These are phyloP conservation scores for Davidsoniella australis DNA, from an alignment of 2,329 filamentous ascomycete genomes.

Conservation along the genomic window DNA sequence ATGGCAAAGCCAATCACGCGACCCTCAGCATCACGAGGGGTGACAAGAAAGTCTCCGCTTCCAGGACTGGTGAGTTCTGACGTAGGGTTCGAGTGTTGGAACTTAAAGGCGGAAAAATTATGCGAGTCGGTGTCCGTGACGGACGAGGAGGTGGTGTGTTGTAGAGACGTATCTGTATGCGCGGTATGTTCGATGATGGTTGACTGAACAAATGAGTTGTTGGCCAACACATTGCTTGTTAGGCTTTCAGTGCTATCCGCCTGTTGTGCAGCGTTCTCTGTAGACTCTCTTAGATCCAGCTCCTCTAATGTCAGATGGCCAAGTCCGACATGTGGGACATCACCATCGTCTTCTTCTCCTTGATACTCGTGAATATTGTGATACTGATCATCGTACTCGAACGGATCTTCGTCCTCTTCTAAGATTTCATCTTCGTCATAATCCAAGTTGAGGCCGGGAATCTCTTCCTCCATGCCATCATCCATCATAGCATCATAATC, in stretches of 20 bases:
- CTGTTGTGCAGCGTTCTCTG: not conserved
- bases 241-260: not conserved
- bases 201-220: too few species aligned
- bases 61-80: conserved; percentile 35
- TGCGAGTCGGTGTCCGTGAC: conserved; percentile 18
- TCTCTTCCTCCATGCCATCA: conserved; percentile 50
- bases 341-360: conserved; percentile 26
- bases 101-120: conserved; percentile 43
- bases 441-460: conserved; percentile 39
- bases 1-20: conserved; percentile 40
- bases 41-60: conserved; percentile 28
- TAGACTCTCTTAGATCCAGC: conserved; percentile 2
- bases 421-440: conserved; percentile 27
- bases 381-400: conserved; percentile 17
- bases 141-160: not conserved
- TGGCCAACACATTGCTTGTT: too few species aligned
- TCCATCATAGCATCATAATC: conserved; percentile 49
- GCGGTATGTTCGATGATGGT: conserved; percentile 4
- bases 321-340: conserved; percentile 23
- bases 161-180: too few species aligned
- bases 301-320: conserved; percentile 13
- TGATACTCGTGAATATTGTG: conserved; percentile 17
- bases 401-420: conserved; percentile 18
- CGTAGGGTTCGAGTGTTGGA: conserved; percentile 34
- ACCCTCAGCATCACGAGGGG: conserved; percentile 38